phyloP scores from a whole-genome alignment of 2,329 filamentous ascomycete genomes.

The Hypocreales sp. region DNA sequence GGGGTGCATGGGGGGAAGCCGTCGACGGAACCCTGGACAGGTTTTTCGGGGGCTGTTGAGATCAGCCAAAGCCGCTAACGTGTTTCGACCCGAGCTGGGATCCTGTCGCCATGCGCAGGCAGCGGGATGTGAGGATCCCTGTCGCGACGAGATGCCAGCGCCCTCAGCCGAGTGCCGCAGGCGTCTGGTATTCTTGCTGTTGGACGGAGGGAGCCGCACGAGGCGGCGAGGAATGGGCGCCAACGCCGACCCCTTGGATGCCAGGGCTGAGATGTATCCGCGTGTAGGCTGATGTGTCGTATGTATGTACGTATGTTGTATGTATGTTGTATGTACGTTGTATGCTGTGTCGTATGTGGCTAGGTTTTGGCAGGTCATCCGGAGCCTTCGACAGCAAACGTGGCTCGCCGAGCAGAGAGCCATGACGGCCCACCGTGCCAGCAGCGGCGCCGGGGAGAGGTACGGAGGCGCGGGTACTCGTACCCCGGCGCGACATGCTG shows the following conservation, averaged over 20 bases:
- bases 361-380: conserved; percentile 1
- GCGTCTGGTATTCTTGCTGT: no score
- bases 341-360: not conserved
- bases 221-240: no score
- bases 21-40: conserved; percentile 18
- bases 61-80: conserved; percentile 25
- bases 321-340: not conserved
- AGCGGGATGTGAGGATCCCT: conserved; percentile 4
- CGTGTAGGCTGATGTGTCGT: no score
- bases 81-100: conserved; percentile 23
- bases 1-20: conserved; percentile 18
- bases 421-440: not conserved
- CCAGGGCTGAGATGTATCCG: no score
- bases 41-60: conserved; percentile 18
- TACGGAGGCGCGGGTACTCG: not conserved
- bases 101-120: conserved; percentile 6
- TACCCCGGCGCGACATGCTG: no score
- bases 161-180: no score
- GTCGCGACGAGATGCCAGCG: no score
- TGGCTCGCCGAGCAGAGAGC: conserved; percentile 2
- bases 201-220: no score
- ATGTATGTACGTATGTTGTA: no score
- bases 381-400: conserved; percentile 3
- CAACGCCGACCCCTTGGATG: no score
- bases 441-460: not conserved